Base-by-base conservation (phyloP, 73 alveolate species). In the Uronychia setigera region DNA sequence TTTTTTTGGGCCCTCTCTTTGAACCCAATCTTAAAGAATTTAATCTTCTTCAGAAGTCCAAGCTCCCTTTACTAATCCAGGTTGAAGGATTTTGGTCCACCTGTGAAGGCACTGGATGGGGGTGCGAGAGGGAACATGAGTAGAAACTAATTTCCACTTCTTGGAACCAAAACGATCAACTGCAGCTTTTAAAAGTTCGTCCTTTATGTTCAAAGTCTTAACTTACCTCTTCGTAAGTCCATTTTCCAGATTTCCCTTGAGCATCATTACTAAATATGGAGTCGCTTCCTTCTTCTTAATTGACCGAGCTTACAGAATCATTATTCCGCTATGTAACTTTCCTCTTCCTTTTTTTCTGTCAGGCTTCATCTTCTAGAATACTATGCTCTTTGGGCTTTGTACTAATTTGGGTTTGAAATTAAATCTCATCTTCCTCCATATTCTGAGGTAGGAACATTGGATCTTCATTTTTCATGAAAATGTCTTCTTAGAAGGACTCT, bases 71-170 rank as follows among this genome's bases (percentile, higher is more conserved):
- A 88, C 80, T 28, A 88, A 58, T 0, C 94, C 92, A 0, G 94
- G 94, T 27, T 85, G 58, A 19, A 88, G 60, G 27, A 74, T 88
- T 76, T 91, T 91, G 27, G 93, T 91, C 96, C 96, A 91, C 1
- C 96, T 60, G 74, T 87, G 92, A 26, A 81, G 75, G 58, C 96
- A 91, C 78, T 91, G 92, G 0, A 91, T 91, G 25, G 94, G 79
- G 1, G 96, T 74, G 26, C 94, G 59, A 30, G 93, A 92, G 29
- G 91, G 92, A 13, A 91, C 76, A 28, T 82, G 31, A 1, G 82
- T n/a, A 57, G 94, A 78, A 75, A 91, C 77, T 35, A 29, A 28
- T 27, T 83, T 80, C 96, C 96, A 91, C 30, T 89, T 80, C 35
- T 77, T 58, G 33, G 78, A 76, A 28, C 92, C 92, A 78, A 34